Percentiles rank a stretch among this genome's conserved stretches.
Conservation (phyloP, 2,329 filamentous ascomycete species). For the Alternaria ethzedia region DNA sequence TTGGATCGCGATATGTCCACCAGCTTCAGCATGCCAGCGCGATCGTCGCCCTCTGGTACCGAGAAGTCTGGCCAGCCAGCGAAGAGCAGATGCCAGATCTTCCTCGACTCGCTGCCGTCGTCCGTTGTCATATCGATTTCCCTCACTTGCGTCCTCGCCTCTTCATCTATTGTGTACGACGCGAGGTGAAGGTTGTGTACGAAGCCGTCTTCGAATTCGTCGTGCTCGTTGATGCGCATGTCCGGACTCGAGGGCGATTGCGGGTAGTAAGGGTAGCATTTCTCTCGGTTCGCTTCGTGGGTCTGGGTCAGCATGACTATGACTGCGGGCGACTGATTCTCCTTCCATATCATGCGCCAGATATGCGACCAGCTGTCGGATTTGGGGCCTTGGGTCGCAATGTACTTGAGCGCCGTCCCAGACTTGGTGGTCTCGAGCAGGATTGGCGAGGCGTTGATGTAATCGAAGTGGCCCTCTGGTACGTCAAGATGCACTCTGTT, state of each 20-base stretch:
- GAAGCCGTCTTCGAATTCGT: conserved; percentile 71
- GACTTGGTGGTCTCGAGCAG: conserved; percentile 50
- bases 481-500: conserved; percentile 85
- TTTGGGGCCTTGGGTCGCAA: conserved; percentile 94
- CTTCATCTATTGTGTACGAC: conserved; percentile 61
- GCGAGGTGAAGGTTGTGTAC: conserved; percentile 71
- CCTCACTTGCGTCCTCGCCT: conserved; percentile 71
- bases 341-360: conserved; percentile 95
- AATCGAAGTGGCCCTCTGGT: conserved; percentile 65
- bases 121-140: conserved; percentile 65
- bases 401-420: conserved; percentile 66
- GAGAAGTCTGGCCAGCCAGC: conserved; percentile 89
- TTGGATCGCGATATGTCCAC: conserved; percentile 70
- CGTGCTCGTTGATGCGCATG: conserved; percentile 65
- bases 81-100: conserved; percentile 85
- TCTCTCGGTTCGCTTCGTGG: conserved; percentile 76
- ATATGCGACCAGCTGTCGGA: conserved; percentile 76
- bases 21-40: conserved; percentile 71
- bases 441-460: conserved; percentile 61
- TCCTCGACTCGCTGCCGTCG: conserved; percentile 60
- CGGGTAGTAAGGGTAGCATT: conserved; percentile 91
- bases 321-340: conserved; percentile 72
- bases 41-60: conserved; percentile 73
- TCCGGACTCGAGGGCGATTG: conserved; percentile 46
- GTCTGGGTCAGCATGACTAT: conserved; percentile 96